A percentile compares a stretch with the other conserved stretches of the same genome.
phyloP scores from a whole-genome alignment of 2,329 filamentous ascomycete genomes.

The Alternaria sp. region DNA sequence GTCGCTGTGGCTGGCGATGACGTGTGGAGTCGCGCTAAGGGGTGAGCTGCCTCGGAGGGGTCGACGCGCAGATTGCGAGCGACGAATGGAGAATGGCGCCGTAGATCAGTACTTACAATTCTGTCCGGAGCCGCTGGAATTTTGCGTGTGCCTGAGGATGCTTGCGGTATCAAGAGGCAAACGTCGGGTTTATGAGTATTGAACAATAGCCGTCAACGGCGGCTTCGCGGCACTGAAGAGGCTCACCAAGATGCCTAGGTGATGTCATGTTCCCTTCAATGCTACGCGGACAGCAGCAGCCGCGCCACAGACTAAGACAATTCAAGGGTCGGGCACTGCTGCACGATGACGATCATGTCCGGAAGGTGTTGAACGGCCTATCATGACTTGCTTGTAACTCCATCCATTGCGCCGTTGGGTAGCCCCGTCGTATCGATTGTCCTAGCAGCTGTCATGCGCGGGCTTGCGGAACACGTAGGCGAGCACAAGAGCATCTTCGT shows the following conservation, averaged over 20 bases:
- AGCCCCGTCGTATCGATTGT: background rate
- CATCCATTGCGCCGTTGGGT: slow-evolving; percentile 4
- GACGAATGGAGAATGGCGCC: slow-evolving; percentile 23
- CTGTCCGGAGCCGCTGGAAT: background rate
- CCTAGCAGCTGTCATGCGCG: slow-evolving; percentile 8
- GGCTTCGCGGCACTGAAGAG: slow-evolving; percentile 18
- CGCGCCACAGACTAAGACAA: slow-evolving; percentile 19
- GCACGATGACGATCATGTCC: slow-evolving; percentile 26
- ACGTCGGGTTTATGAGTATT: background rate
- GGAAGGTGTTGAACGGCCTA: slow-evolving; percentile 17
- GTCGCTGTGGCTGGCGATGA: slow-evolving; percentile 30
- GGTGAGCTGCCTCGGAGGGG: slow-evolving; percentile 12
- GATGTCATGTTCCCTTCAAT: slow-evolving; percentile 27
- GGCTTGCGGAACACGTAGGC: slow-evolving; percentile 6
- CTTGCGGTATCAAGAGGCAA: background rate
- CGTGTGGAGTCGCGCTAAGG: slow-evolving; percentile 26
- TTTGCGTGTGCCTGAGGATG: background rate
- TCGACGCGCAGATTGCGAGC: slow-evolving; percentile 30
- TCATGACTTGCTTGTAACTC: slow-evolving; percentile 2
- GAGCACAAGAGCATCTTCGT: background rate
- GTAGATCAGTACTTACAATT: slow-evolving; percentile 13
- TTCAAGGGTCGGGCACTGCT: slow-evolving; percentile 16
- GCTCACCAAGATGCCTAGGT: slow-evolving; percentile 7
- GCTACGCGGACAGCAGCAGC: slow-evolving; percentile 5
- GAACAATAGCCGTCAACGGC: slow-evolving; percentile 4